phyloP scores from a whole-genome alignment of 108 stramenopile genomes.

The Stephanodiscus minutulus region DNA sequence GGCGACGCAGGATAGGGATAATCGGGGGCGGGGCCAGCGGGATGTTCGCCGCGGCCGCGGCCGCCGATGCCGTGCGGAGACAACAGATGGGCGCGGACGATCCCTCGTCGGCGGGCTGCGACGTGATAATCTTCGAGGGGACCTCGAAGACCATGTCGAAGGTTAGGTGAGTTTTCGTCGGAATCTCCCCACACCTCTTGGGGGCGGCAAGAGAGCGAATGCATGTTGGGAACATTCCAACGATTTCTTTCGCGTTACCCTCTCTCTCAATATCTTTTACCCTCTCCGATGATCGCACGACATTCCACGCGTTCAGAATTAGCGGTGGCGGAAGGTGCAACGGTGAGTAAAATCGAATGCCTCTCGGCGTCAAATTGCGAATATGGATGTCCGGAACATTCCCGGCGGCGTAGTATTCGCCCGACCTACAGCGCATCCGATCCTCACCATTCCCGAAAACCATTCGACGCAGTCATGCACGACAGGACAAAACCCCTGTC shows the following conservation, averaged over 20 bases:
- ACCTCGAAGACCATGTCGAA: constrained; percentile 77
- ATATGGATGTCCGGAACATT: too few relatives aligned
- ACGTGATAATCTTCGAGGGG: constrained; percentile 88
- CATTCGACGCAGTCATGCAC: constrained; percentile 62
- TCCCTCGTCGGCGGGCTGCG: background rate
- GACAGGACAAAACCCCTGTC: constrained; percentile 75
- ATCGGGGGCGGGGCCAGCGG: constrained; percentile 69
- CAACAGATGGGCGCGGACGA: background rate
- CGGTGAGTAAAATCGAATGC: constrained; percentile 13
- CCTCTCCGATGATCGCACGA: background rate
- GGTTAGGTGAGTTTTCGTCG: constrained; percentile 45
- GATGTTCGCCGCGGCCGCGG: constrained; percentile 60
- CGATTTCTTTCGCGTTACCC: too few relatives aligned
- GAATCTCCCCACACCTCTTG: too few relatives aligned
- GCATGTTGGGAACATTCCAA: too few relatives aligned
- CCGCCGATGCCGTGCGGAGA: constrained; percentile 36
- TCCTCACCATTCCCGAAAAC: too few relatives aligned
- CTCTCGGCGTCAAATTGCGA: too few relatives aligned
- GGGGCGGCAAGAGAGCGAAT: too few relatives aligned
- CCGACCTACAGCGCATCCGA: too few relatives aligned
- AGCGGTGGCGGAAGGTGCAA: constrained; percentile 94
- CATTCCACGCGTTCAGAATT: constrained; percentile 42
- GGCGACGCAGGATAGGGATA: constrained; percentile 47
- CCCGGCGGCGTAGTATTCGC: too few relatives aligned
- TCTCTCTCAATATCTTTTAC: too few relatives aligned